These are phyloP conservation scores for Nakaseomyces sp. DNA, from an alignment of 1,139 yeast species.

Conservation along the genomic window DNA sequence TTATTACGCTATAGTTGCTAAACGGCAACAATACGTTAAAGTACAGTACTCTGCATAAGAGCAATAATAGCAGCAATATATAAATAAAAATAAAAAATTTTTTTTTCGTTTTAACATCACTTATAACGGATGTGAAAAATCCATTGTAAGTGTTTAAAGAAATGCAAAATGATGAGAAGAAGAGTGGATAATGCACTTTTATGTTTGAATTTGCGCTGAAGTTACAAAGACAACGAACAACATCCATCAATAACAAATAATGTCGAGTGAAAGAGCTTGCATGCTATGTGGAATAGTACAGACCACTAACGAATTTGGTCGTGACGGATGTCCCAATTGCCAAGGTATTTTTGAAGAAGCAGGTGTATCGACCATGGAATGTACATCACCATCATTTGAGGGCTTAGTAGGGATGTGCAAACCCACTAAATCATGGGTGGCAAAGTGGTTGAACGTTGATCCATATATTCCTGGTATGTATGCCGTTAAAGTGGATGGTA, in stretches of 20 bases:
- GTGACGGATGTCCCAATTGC: conserved; percentile 95
- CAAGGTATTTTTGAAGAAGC: conserved; percentile 75
- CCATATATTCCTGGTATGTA: conserved; percentile 84
- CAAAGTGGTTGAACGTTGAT: conserved; percentile 90
- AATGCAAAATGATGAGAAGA: too few species aligned
- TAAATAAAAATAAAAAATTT: too few species aligned
- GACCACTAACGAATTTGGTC: conserved; percentile 48
- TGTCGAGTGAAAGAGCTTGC: conserved; percentile 78
- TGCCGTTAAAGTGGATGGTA: conserved; percentile 90
- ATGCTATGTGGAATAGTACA: conserved; percentile 94
- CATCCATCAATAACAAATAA: conserved; percentile 1
- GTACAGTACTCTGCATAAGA: too few species aligned
- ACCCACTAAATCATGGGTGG: conserved; percentile 89
- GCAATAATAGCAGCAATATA: too few species aligned
- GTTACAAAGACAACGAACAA: too few species aligned
- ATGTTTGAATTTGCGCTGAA: too few species aligned
- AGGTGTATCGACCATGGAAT: conserved; percentile 79
- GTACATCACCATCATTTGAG: conserved; percentile 94
- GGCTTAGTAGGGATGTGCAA: conserved; percentile 89
- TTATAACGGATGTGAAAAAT: too few species aligned
- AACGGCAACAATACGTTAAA: too few species aligned
- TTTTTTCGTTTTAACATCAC: too few species aligned
- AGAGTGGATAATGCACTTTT: too few species aligned
- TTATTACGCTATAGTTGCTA: too few species aligned
- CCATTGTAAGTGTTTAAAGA: too few species aligned